Base-by-base conservation (phyloP, 2,329 filamentous ascomycete species). In the Knufia petricola region DNA sequence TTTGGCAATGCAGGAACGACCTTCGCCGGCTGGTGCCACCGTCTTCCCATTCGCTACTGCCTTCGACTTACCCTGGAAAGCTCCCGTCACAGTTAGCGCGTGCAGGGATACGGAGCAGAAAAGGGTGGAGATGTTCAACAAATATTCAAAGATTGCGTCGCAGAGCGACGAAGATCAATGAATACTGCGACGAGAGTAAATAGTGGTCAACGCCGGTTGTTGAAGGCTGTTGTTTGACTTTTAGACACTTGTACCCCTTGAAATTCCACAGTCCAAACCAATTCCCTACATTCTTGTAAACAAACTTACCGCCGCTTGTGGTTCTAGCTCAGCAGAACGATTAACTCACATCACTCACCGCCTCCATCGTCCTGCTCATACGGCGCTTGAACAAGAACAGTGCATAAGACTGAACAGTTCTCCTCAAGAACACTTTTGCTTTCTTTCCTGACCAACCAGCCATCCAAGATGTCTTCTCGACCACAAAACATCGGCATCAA, bases 401-500 rank as follows among this genome's bases (percentile, higher is more conserved):
- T 9, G 17, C 37, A 40, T 40, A 40, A 40, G 21, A n/a, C n/a
- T n/a, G 17, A 12, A 40, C 7, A 40, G 19, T 12, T 6, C 15
- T 7, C n/a, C 17, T 21, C 12, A 8, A 7, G 17, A n/a, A n/a
- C 8, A 8, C 17, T 38, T 17, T 17, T 24, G n/a, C 17, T 21
- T 6, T 17, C 7, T 9, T 21, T n/a, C 4, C 19, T 21, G 10
- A 20, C 8, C 19, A 40, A 9, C 17, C 13, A 12, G 12, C 17
- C 12, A n/a, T 37, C 40, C 42, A 50, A 20, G 42, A 89, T 88
- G 84, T 77, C 84, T 64, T 67, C 81, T 60, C 82, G 84, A 70
- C 84, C 86, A 57, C 81, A 88, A 69, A 90, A 90, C 72, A 83
- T 92, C 69, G 86, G 86, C 77, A 88, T 92, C 67, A 90, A 92